Base-by-base conservation (phyloP, 2,329 filamentous ascomycete species). In the Trichophyton verrucosum region DNA sequence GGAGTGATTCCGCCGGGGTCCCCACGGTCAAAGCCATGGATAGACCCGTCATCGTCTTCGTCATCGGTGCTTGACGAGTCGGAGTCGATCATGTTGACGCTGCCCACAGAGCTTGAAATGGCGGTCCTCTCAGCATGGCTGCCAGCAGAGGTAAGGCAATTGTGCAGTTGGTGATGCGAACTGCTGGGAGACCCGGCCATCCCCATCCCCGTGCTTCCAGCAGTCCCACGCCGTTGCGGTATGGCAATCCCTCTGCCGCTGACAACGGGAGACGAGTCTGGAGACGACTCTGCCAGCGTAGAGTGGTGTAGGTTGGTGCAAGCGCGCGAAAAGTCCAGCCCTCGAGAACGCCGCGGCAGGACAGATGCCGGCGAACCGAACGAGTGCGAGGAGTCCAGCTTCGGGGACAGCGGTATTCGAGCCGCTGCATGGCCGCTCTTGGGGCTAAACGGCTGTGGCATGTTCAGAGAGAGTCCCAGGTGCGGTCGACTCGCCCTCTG, bases 221-320 rank as follows among this genome's bases (percentile, higher is more conserved):
- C 74, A 30, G 74, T 63, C 17, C 73, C 72, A 61, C 80, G 82
- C 58, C 82, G 76, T 44, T 78, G 74, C 2, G 83, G 82, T 60
- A 86, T 85, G 61, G 78, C 78, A 70, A 86, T 78, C 1, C 80
- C 81, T 64, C 87, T 84, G 46, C 86, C 86, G 59, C 86, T 85
- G 60, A 94, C 86, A 11, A 87, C 91, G 0, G 94, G 94, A 0
- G 91, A 96, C 0, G 90, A 94, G 72, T 95, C 91, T 2, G 91
- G 91, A 3, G 89, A 94, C 0, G 89, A 88, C 71, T 96, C 89
- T 61, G 92, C 91, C 7, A 97, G 82, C 0, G 89, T 97, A 15
- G 92, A 96, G 74, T 97, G 94, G 75, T 97, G 94, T 22, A 99
- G 80, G 71, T 91, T 95, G 9, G 92, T 96, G 64, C 90, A 94